phyloP scores from a whole-genome alignment of 345 rosid species.

The rapeseed (Brassica napus) region DNA sequence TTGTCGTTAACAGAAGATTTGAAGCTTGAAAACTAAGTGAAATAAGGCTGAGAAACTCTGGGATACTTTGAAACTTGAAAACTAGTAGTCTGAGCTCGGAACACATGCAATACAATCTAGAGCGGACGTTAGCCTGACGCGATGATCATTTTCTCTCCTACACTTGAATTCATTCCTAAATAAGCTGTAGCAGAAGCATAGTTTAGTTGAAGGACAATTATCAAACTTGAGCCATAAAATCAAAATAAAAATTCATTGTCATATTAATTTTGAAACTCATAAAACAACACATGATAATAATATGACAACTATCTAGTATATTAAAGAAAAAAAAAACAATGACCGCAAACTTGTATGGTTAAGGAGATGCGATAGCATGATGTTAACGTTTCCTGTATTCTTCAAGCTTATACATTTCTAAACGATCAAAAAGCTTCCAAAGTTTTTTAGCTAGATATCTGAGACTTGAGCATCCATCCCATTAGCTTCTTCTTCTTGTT shows the following conservation, averaged over 20 bases:
- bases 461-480: conserved; percentile 17
- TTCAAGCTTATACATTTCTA: conserved; percentile 13
- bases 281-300: conserved; percentile 1
- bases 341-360: background rate
- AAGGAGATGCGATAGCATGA: conserved; percentile 2
- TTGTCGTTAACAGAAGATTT: too few relatives aligned
- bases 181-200: too few relatives aligned
- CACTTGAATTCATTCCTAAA: too few relatives aligned
- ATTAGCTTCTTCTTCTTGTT: conserved; percentile 35
- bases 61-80: too few relatives aligned
- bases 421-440: conserved; percentile 22
- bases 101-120: too few relatives aligned
- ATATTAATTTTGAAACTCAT: background rate
- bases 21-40: too few relatives aligned
- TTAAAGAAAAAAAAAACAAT: background rate
- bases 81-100: too few relatives aligned
- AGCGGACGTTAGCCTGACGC: too few relatives aligned
- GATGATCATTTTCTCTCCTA: too few relatives aligned
- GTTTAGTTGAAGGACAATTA: too few relatives aligned
- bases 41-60: too few relatives aligned
- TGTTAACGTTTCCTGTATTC: conserved; percentile 1
- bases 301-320: background rate
- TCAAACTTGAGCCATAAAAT: too few relatives aligned
- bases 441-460: conserved; percentile 1
- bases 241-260: background rate